Evolutionary conservation across 1,284 basidiomycete genomes (phyloP), one percentile per base, ranked within the genome.

Genomic region (Hypsizygus ulmarius): DNA sequence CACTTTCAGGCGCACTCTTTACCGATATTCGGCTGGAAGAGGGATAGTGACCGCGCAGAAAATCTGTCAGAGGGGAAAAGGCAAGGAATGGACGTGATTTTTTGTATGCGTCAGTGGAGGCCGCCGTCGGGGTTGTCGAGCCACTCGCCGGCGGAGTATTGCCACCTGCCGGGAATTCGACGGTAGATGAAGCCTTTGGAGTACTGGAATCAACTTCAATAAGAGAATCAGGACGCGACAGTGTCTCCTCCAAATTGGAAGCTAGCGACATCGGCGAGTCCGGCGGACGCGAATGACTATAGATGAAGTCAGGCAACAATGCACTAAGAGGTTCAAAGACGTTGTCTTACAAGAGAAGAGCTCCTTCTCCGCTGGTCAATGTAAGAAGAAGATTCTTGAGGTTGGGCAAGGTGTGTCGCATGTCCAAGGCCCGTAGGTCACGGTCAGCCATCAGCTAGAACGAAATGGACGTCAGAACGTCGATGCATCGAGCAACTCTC

Each of bases 321-420:
- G 18, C 41, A 32, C 40, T 34, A 40, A 32, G 43, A 14, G 9
- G 45, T 35, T 30, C 36, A 9, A 38, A 15, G 37, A 35, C 33
- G 18, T 34, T 2, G n/a, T 68, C 77, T 64, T 60, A 85, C 85
- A 51, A 56, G 27, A 71, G 58, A 50, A 60, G 68, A 30, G 70
- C 69, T 38, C 70, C 72, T 59, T 83, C 82, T 41, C 82, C 84
- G 59, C 83, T 78, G 45, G 82, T 88, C 52, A 97, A 75, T 1
- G 91, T 97, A 14, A 97, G 77, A 45, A 97, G 70, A 27, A 97
- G 74, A 62, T 95, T 96, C 71, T 97, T 97, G 55, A 97, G 77
- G 69, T 99, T 99, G 32, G 95, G 93, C 30, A 99, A 75, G 0
- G 95, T 99, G 64, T 99, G 95, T 34, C 95, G 83, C 69, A 97